Conservation (phyloP, 768 basidiomycete species). For the Phanerochaete sordida region DNA sequence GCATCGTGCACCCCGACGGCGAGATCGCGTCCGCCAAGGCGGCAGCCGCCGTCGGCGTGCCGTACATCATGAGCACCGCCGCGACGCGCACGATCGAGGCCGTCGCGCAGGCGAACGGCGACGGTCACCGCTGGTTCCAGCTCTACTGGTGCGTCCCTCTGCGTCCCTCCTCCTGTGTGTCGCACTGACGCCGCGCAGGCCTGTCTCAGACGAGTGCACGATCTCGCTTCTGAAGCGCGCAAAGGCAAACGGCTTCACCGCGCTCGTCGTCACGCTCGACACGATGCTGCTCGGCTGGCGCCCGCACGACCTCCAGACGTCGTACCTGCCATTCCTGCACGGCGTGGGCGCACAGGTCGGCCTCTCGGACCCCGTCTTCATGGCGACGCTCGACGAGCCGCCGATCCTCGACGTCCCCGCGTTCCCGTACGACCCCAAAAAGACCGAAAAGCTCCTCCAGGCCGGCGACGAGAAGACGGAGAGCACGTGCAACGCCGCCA, state of each 20-base stretch:
- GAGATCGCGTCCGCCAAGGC: conserved; percentile 71
- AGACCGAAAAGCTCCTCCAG: conserved; percentile 36
- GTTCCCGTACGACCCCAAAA: conserved; percentile 59
- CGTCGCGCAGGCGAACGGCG: conserved; percentile 67
- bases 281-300: conserved; percentile 75
- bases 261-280: conserved; percentile 79
- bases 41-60: conserved; percentile 56
- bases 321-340: conserved; percentile 65
- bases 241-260: conserved; percentile 61
- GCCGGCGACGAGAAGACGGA: conserved; percentile 47
- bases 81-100: conserved; percentile 70
- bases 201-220: conserved; percentile 53
- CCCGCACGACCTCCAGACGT: conserved; percentile 64
- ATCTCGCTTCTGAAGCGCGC: conserved; percentile 64
- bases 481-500: conserved; percentile 45
- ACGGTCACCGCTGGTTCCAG: conserved; percentile 74
- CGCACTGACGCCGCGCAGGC: conserved; percentile 51
- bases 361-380: conserved; percentile 75
- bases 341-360: conserved; percentile 68
- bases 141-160: conserved; percentile 75
- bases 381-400: conserved; percentile 49
- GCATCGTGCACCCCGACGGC: conserved; percentile 64
- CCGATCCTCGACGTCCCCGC: conserved; percentile 38
- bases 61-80: conserved; percentile 76
- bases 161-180: too few relatives aligned